Evolutionary conservation across 176 grass and related monocot genomes (phyloP), one percentile per base, ranked within the genome.

Genomic region (Cenchrus purpureus): DNA sequence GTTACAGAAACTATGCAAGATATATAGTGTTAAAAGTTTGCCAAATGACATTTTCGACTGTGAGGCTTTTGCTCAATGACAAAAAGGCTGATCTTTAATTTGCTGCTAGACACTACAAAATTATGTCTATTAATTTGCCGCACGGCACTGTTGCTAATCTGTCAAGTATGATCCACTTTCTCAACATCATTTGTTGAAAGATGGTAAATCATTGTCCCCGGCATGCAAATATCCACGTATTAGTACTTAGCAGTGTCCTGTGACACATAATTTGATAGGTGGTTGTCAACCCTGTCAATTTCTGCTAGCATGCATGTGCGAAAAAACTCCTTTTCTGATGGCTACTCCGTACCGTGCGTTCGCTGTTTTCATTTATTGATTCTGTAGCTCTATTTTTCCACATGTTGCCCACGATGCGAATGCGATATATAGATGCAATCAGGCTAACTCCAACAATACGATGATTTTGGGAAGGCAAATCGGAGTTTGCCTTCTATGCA

Each of bases 401-500:
- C 61, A 13, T 85, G 76, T 40, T 89, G 60, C 32, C 13, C 59
- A 51, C 20, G 70, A 61, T 22, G 69, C 75, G 52, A 63, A 40
- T 40, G 37, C 37, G 37, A 51, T 11, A 31, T 31, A 31, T 31
- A 31, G 19, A 9, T 53, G 44, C 48, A 56, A 55, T 56, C 20
- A n/a, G n/a, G n/a, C n/a, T n/a, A n/a, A n/a, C n/a, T n/a, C n/a
- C n/a, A n/a, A n/a, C n/a, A n/a, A n/a, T n/a, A n/a, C n/a, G n/a
- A n/a, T n/a, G n/a, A n/a, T n/a, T n/a, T n/a, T n/a, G n/a, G n/a
- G n/a, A n/a, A n/a, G n/a, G n/a, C n/a, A n/a, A n/a, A n/a, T n/a
- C n/a, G n/a, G n/a, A n/a, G n/a, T n/a, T n/a, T n/a, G n/a, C n/a
- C n/a, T n/a, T n/a, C n/a, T n/a, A n/a, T n/a, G n/a, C n/a, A n/a